Base-by-base conservation (phyloP, 2,329 filamentous ascomycete genomes). In the Aspergillus alliaceus region DNA sequence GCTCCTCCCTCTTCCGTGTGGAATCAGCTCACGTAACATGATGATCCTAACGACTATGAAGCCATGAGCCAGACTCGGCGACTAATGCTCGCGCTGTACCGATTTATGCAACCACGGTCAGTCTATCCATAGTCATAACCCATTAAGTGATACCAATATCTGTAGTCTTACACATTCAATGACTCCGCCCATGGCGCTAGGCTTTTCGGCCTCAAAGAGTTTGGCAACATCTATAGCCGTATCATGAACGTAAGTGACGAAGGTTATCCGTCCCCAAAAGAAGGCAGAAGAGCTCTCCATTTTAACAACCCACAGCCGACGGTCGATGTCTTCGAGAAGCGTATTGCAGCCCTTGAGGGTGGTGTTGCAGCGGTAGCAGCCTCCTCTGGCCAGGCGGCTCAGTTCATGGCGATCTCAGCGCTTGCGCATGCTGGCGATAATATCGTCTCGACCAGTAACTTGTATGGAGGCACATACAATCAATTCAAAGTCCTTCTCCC, bases 401-500 rank as follows among this genome's bases (percentile, higher is more conserved):
- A 97, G 72, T 96, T 97, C 80, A 93, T 97, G 82, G 82, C 91
- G 55, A 88, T 97, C 68, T 82, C 86, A 24, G 87, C 92, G 6
- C 86, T 98, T n/a, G 91, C 91, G 4, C 86, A 91, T 59, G 84
- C 87, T 0, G 93, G 93, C 48, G 93, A 97, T 81, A 97, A 97
- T 80, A 96, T 97, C 66, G 85, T 97, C 51, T 89, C 91, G 12
- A 96, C 93, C 6, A 88, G 88, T 51, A 96, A 96, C 77, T 81
- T 97, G 56, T 96, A 97, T 77, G 93, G 93, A 64, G 93, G 93
- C 73, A 97, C 93, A 15, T 97, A 96, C 82, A 97, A 98, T 79
- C 93, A 97, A 80, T 86, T 97, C 79, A 97, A 97, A 79, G 92
- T 97, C 46, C 84, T 91, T 64, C 82, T 97, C 55, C 89, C 91